Conservation (phyloP, 495 filamentous ascomycete species). For the Lophiostoma macrostomum region DNA sequence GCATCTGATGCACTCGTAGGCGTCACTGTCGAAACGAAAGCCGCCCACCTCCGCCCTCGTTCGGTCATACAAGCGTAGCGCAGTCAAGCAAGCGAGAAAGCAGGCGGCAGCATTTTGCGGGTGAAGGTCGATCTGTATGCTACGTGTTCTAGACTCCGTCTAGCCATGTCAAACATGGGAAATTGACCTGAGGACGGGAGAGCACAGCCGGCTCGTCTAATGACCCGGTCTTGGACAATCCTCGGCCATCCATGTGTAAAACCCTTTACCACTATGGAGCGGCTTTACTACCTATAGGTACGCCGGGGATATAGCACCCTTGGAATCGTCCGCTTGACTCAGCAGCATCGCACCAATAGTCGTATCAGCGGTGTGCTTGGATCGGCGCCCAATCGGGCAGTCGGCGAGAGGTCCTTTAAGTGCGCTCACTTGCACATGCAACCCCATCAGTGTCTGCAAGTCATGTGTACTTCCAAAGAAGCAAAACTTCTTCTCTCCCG, state of each 20-base stretch:
- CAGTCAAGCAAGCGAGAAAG: too few species aligned
- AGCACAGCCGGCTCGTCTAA: conserved; percentile 9
- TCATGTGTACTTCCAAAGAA: conserved; percentile 22
- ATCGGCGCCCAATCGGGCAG: conserved; percentile 25
- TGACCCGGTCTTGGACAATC: not conserved
- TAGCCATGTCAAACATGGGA: conserved; percentile 15
- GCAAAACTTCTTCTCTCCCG: not conserved
- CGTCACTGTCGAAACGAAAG: too few species aligned
- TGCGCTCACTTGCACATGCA: conserved; percentile 23
- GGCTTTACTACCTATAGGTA: too few species aligned
- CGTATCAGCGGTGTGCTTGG: conserved; percentile 3
- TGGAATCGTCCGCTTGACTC: not conserved
- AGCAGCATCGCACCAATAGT: conserved; percentile 6
- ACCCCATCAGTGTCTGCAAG: conserved; percentile 16
- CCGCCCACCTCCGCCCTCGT: too few species aligned
- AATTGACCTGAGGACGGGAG: too few species aligned
- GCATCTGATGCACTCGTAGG: too few species aligned
- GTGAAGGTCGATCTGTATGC: not conserved
- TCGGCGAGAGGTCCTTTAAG: conserved; percentile 9
- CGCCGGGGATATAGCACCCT: too few species aligned
- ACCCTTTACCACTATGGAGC: too few species aligned
- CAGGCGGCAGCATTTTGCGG: too few species aligned
- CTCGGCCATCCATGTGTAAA: not conserved
- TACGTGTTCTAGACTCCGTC: conserved; percentile 26
- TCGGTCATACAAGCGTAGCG: too few species aligned